Base-by-base conservation (phyloP, 2,329 filamentous ascomycete genomes). In the Alternaria atra region DNA sequence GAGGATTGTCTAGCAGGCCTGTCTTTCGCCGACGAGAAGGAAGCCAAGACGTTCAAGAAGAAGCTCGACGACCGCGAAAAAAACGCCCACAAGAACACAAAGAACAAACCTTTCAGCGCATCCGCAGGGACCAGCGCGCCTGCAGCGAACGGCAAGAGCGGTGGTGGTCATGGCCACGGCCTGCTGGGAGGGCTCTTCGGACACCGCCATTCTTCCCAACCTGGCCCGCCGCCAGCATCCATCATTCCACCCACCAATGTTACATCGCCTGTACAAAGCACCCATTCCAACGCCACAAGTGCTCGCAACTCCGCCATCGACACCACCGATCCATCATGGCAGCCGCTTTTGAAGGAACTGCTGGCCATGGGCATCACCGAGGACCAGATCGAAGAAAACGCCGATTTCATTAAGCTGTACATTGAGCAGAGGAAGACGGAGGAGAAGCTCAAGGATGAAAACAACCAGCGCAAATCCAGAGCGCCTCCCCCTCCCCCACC, bases 41-140 rank as follows among this genome's bases (percentile, higher is more conserved):
- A 99, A 82, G 95, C 95, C 34, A 96, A 92, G 81, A 91, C 92
- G 60, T 98, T 99, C 82, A 90, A 94, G 80, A 97, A 97, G 86
- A 98, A 97, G 84, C 92, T 99, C 87, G 90, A 95, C 71, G 94
- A 97, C 76, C 87, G 94, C 67, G 94, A 98, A 82, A 97, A 97
- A 86, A 94, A 94, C 81, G 94, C 93, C 40, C 94, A 90, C 82
- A 96, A 96, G 82, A 89, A 90, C 64, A 97, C 94, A 3, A 89
- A 84, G 77, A 85, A 88, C 64, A 94, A 91, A 34, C 90, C 91
- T 0, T 97, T 97, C 71, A 81, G 82, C 6, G 82, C 82, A 2
- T 61, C 71, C 13, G 63, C 70, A 15, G 73, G 73, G 27, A 71
- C 61, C 39, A 67, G 63, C 23, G 65, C 61, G 17, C 63, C 70